Conservation (phyloP, 129 eudicot species). For the Saposhnikovia divaricata region DNA sequence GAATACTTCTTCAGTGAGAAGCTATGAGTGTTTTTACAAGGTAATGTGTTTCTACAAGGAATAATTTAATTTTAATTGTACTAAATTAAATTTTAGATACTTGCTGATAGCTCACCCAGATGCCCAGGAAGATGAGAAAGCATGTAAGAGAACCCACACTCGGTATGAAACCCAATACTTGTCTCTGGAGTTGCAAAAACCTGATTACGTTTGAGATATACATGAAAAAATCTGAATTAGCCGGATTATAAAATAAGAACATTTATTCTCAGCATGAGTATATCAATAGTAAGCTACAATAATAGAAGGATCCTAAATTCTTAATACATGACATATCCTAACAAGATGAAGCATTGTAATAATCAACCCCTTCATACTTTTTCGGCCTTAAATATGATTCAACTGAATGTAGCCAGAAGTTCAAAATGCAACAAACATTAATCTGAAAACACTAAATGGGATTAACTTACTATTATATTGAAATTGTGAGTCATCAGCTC, state of each 20-base stretch:
- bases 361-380: neutral
- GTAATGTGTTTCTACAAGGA: neutral
- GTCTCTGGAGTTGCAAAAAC: slow-evolving; percentile 94
- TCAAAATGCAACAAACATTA: neutral
- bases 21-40: neutral
- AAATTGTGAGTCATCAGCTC: neutral
- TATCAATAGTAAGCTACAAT: neutral
- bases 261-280: neutral
- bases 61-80: neutral
- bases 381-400: neutral
- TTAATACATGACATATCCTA: neutral
- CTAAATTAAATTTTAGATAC: neutral
- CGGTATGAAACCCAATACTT: slow-evolving; percentile 86
- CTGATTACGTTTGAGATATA: slow-evolving; percentile 23
- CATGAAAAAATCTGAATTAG: neutral
- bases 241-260: neutral
- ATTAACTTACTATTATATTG: neutral
- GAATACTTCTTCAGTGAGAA: neutral
- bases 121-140: slow-evolving; percentile 84
- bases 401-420: neutral
- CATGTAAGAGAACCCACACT: slow-evolving; percentile 86
- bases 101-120: slow-evolving; percentile 47
- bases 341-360: neutral
- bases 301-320: neutral
- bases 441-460: neutral